phyloP scores from a whole-genome alignment of 2,329 filamentous ascomycete genomes.

The Penicillium sp. region DNA sequence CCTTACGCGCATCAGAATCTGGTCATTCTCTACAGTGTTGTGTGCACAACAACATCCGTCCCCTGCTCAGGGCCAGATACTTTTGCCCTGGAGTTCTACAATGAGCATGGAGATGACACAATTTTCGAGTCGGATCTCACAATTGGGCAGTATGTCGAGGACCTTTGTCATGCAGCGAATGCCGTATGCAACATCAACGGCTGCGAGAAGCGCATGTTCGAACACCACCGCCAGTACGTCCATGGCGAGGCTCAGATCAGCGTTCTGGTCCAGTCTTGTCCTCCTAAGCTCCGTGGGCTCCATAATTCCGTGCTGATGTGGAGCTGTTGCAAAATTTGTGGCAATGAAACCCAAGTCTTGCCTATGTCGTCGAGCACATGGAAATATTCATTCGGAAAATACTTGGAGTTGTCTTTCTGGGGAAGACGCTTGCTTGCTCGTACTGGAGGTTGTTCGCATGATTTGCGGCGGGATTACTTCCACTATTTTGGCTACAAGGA shows the following conservation, averaged over 20 bases:
- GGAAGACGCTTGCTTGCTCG: conserved; percentile 73
- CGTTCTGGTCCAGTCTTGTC: conserved; percentile 77
- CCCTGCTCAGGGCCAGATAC: conserved; percentile 88
- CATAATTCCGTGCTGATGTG: conserved; percentile 89
- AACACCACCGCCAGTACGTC: conserved; percentile 95
- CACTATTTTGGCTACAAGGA: conserved; percentile 89
- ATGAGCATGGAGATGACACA: conserved; percentile 71
- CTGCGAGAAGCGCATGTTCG: conserved; percentile 83
- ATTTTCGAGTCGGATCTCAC: conserved; percentile 83
- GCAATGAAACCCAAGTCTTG: conserved; percentile 82
- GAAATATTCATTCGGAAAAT: conserved; percentile 99
- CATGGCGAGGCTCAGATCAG: conserved; percentile 93
- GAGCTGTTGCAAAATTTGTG: conserved; percentile 92
- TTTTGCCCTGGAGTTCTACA: conserved; percentile 89
- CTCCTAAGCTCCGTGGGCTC: conserved; percentile 62
- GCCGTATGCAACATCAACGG: conserved; percentile 77
- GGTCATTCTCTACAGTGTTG: conserved; percentile 86
- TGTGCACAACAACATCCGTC: conserved; percentile 89
- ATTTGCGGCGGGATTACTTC: conserved; percentile 87
- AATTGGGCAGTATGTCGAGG: conserved; percentile 90
- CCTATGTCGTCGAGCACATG: conserved; percentile 92
- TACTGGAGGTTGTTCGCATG: conserved; percentile 79
- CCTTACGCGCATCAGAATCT: conserved; percentile 96
- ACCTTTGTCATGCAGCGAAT: conserved; percentile 73
- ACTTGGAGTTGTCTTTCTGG: conserved; percentile 97